Base-by-base conservation (phyloP, 441 rosid genomes). In the Erodium chrysanthum region DNA sequence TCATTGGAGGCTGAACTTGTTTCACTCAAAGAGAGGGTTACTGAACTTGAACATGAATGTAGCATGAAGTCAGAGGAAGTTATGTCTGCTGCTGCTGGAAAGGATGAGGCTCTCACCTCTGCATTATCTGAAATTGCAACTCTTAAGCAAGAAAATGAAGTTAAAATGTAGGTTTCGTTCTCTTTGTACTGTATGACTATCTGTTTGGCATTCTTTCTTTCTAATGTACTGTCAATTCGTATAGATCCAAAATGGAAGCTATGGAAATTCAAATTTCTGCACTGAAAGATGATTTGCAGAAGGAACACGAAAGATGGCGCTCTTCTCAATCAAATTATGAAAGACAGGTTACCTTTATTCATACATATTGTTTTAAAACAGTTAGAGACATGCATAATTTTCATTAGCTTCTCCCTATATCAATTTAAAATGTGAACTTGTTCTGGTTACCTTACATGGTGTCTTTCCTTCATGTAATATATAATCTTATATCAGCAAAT, bases 291-390 rank as follows among this genome's bases (percentile, higher is more conserved):
- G 88, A 88, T 65, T 81, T 92, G 80, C 90, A 86, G 82, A 78
- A 66, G 63, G 96, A 86, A 75, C 96, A 90, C 76, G 90, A 84
- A 72, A 79, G 84, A 70, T 87, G 97, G 91, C 86, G 86, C 60
- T 67, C 82, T 74, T 89, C 96, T 71, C 96, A 91, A 75, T 80
- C 86, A 67, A 94, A 94, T 77, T 94, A 94, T 72, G 99, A 94
- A 84, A 83, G 96, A 84, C 99, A 94, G 97, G 99, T 94, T 71
- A 37, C 66, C 72, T 71, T 61, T 63, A 14, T 4, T 44, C 46
- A 44, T 14, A 2, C 15, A 3, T 44, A 11, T 44, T 44, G 48
- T 40, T 40, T 40, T 11, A 14, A 44, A 44, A 12, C 15, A 44
- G 12, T 44, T 44, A 4, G 50, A 12, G n/a, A 44, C 15, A 3